phyloP scores from a whole-genome alignment of 192 early-diverging fungal genomes.

The Coemansia sp. region DNA sequence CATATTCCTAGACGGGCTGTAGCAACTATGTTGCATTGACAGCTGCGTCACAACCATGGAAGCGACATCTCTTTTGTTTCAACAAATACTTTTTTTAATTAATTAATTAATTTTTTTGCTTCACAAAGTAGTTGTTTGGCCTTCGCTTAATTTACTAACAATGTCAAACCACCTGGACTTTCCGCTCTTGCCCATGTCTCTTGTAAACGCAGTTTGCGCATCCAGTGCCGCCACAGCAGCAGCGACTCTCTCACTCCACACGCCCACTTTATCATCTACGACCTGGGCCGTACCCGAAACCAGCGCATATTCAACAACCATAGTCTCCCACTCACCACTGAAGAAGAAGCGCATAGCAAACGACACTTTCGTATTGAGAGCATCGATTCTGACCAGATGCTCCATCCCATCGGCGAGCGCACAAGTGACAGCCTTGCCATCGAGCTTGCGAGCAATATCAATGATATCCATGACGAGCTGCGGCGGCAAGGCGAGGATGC shows the following conservation, averaged over 20 bases:
- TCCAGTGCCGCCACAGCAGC: slow-evolving; percentile 27
- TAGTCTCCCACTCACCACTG: slow-evolving; percentile 12
- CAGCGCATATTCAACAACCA: slow-evolving; percentile 33
- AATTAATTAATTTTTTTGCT: background rate
- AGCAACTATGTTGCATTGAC: slow-evolving; percentile 50
- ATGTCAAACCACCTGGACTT: slow-evolving; percentile 53
- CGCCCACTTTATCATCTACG: slow-evolving; percentile 9
- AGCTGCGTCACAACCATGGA: slow-evolving; percentile 51
- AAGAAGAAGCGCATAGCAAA: slow-evolving; percentile 19
- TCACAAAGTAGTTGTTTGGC: slow-evolving; percentile 1
- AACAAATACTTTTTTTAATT: slow-evolving; percentile 7
- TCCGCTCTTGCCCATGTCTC: slow-evolving; percentile 51
- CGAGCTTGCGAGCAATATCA: slow-evolving; percentile 27
- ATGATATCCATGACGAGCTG: slow-evolving; percentile 52
- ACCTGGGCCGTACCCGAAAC: slow-evolving; percentile 25
- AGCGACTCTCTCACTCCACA: slow-evolving; percentile 17
- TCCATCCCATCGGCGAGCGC: slow-evolving; percentile 30
- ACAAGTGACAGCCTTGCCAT: slow-evolving; percentile 15
- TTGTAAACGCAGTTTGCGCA: slow-evolving; percentile 40
- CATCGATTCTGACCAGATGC: slow-evolving; percentile 34
- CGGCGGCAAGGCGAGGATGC: slow-evolving; percentile 43
- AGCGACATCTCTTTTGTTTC: slow-evolving; percentile 21
- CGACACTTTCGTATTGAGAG: slow-evolving; percentile 8
- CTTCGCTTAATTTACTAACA: slow-evolving; percentile 16
- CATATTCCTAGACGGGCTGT: slow-evolving; percentile 54